Evolutionary conservation across 345 rosid genomes (phyloP).

Genomic region (Corchorus olitorius): DNA sequence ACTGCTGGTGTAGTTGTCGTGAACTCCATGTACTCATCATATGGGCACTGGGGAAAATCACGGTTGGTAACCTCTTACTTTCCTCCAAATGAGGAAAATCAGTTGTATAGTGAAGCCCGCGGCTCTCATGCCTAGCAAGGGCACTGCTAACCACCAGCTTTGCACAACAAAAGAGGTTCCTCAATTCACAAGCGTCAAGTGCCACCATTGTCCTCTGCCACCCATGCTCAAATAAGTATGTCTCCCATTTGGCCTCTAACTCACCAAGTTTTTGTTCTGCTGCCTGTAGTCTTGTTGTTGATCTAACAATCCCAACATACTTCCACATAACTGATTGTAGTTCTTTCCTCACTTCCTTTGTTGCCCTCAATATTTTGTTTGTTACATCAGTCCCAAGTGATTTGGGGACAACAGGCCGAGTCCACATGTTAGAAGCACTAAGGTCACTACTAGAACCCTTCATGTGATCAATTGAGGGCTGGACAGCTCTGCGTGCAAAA

Average conservation of each 20-base stretch:
- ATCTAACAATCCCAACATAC: conserved; percentile 88
- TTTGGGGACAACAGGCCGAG: conserved; percentile 62
- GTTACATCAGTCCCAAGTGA: conserved; percentile 46
- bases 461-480: conserved; percentile 81
- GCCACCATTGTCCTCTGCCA: conserved; percentile 88
- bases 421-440: conserved; percentile 55
- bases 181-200: conserved; percentile 91
- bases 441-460: conserved; percentile 48
- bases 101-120: conserved; percentile 86
- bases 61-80: conserved; percentile 83
- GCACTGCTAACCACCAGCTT: conserved; percentile 95
- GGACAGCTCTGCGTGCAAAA: conserved; percentile 88
- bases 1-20: conserved; percentile 59
- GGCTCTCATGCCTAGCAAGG: conserved; percentile 88
- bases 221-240: conserved; percentile 70
- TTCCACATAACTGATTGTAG: conserved; percentile 91
- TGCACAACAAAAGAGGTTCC: conserved; percentile 91
- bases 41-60: conserved; percentile 70
- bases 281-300: conserved; percentile 61
- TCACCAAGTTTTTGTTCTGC: conserved; percentile 61
- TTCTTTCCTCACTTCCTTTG: conserved; percentile 69
- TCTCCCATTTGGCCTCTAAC: conserved; percentile 82
- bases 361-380: conserved; percentile 46
- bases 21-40: conserved; percentile 82
- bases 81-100: conserved; percentile 90